These are phyloP conservation scores for Turritis glabra DNA, from an alignment of 345 rosid species.

Conservation along the genomic window DNA sequence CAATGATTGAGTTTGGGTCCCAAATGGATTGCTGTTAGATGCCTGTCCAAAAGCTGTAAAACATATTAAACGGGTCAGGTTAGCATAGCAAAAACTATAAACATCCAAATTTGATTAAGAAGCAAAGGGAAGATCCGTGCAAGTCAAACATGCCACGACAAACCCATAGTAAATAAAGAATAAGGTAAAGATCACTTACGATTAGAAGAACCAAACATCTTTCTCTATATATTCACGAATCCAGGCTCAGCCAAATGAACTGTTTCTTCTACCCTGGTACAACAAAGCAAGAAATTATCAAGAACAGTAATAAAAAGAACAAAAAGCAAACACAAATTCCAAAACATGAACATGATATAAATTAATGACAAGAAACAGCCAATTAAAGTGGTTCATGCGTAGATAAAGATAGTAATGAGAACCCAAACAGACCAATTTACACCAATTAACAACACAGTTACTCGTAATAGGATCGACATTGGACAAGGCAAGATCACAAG, in stretches of 20 bases:
- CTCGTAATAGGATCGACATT: background rate
- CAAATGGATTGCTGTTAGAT: constrained; percentile 67
- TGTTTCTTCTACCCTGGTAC: constrained; percentile 14
- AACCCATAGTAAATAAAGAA: background rate
- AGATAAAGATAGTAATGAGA: background rate
- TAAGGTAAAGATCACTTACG: constrained; percentile 44
- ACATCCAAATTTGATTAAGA: background rate
- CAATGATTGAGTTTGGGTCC: constrained; percentile 52
- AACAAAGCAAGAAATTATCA: background rate
- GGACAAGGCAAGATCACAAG: background rate
- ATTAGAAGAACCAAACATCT: constrained; percentile 59
- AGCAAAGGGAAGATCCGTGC: background rate
- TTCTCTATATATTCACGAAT: constrained; percentile 12
- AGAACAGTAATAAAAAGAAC: too few relatives aligned
- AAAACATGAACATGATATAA: background rate
- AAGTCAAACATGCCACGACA: background rate
- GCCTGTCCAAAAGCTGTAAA: constrained; percentile 83
- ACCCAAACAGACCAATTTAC: background rate
- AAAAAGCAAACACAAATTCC: too few relatives aligned
- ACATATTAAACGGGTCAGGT: constrained; percentile 10
- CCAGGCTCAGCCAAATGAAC: background rate
- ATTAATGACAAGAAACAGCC: background rate
- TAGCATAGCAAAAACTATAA: constrained; percentile 9
- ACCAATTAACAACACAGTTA: background rate
- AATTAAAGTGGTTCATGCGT: background rate